Conservation (phyloP, 2,329 filamentous ascomycete species). For the Graphiopsis chlorocephala region DNA sequence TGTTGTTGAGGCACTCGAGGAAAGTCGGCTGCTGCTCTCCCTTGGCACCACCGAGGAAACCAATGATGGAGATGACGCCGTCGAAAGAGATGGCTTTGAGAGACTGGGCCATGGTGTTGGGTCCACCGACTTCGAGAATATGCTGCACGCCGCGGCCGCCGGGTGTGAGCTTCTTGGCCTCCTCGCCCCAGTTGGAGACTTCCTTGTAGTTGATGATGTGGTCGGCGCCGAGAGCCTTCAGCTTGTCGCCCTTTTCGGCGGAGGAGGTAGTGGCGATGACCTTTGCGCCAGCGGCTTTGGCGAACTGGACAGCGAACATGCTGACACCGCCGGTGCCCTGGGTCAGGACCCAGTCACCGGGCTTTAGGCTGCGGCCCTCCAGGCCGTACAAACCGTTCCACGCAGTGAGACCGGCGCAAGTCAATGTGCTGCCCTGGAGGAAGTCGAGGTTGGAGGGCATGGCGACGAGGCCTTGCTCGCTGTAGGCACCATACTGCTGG, state of each 20-base stretch:
- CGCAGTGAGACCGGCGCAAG: slow-evolving; percentile 47
- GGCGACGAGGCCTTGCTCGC: slow-evolving; percentile 64
- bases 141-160: slow-evolving; percentile 59
- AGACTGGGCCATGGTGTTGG: slow-evolving; percentile 57
- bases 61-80: slow-evolving; percentile 56
- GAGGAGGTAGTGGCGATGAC: slow-evolving; percentile 60
- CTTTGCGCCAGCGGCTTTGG: slow-evolving; percentile 52
- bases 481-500: slow-evolving; percentile 64
- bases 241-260: slow-evolving; percentile 46
- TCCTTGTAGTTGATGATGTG: slow-evolving; percentile 58
- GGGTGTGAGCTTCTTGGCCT: slow-evolving; percentile 48
- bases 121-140: slow-evolving; percentile 65
- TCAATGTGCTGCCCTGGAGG: slow-evolving; percentile 47
- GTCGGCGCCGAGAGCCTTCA: slow-evolving; percentile 54
- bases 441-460: slow-evolving; percentile 57
- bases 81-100: slow-evolving; percentile 44
- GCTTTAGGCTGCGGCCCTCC: slow-evolving; percentile 36
- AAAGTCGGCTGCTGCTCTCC: slow-evolving; percentile 50
- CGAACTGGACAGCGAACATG: slow-evolving; percentile 62
- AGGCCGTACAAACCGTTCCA: slow-evolving; percentile 56
- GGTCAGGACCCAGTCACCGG: slow-evolving; percentile 55
- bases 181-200: slow-evolving; percentile 53
- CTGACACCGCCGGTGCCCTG: slow-evolving; percentile 71
- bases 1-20: slow-evolving; percentile 42
- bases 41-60: slow-evolving; percentile 53